phyloP scores from a whole-genome alignment of 2,329 filamentous ascomycete genomes.

The Monilinia fructigena region DNA sequence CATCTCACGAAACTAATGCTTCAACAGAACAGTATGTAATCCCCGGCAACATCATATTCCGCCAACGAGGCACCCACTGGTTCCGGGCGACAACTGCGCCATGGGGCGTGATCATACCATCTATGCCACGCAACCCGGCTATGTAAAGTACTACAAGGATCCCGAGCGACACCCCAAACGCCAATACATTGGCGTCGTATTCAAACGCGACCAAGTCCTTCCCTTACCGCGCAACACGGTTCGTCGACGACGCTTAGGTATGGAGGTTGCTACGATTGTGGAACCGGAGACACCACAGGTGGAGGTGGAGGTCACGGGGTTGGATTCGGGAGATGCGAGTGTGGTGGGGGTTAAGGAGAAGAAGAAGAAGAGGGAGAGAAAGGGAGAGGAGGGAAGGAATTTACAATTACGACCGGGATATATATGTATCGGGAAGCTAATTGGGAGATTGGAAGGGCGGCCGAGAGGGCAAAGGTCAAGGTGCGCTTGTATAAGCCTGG shows the following conservation, averaged over 20 bases:
- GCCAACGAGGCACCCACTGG: constrained; percentile 92
- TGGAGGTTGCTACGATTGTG: constrained; percentile 56
- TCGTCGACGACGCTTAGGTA: constrained; percentile 71
- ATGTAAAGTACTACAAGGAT: constrained; percentile 96
- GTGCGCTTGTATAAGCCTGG: constrained; percentile 58
- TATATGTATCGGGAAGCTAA: constrained; percentile 66
- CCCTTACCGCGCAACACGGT: constrained; percentile 74
- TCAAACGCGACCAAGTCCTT: constrained; percentile 76
- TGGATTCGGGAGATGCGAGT: constrained; percentile 23
- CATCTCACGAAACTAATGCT: constrained; percentile 20
- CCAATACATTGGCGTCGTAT: constrained; percentile 92
- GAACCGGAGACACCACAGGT: constrained; percentile 27
- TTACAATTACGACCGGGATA: constrained; percentile 55
- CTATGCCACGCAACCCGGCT: constrained; percentile 79
- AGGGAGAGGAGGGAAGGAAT: constrained; percentile 40
- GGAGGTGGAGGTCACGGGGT: constrained; percentile 18
- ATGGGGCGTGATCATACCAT: constrained; percentile 98
- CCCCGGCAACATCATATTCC: constrained; percentile 96
- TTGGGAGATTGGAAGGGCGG: constrained; percentile 64
- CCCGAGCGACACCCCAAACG: constrained; percentile 77
- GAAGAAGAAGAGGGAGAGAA: constrained; percentile 32
- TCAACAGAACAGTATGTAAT: constrained; percentile 81
- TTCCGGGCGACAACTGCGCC: constrained; percentile 90
- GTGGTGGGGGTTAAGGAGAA: constrained; percentile 24
- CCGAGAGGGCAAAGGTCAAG: constrained; percentile 57